A percentile compares a stretch with the other conserved stretches of the same genome.
Evolutionary conservation across 2,329 filamentous ascomycete species (phyloP).

Genomic region (Pleurostoma richardsiae): DNA sequence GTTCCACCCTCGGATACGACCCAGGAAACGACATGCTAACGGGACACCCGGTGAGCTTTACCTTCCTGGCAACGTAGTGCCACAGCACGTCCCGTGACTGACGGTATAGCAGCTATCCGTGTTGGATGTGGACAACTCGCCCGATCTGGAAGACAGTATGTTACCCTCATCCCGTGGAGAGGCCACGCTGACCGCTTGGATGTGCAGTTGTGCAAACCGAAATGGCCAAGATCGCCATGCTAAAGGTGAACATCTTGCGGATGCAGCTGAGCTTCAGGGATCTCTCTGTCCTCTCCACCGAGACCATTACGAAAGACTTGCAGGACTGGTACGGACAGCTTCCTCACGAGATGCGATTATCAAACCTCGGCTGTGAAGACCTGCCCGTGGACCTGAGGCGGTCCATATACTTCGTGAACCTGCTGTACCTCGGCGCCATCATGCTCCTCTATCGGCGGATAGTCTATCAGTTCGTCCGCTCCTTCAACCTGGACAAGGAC

Average conservation of each 20-base stretch:
- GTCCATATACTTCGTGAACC: slow-evolving; percentile 21
- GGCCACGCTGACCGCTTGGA: background rate
- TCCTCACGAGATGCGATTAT: slow-evolving; percentile 15
- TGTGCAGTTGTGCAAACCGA: slow-evolving; percentile 19
- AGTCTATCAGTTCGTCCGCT: slow-evolving; percentile 16
- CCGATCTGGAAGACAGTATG: slow-evolving; percentile 16
- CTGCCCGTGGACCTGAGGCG: slow-evolving; percentile 9
- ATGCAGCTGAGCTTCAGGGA: slow-evolving; percentile 20
- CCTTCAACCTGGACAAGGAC: background rate
- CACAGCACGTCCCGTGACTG: no score
- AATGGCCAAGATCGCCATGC: slow-evolving; percentile 19
- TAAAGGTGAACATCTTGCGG: slow-evolving; percentile 21
- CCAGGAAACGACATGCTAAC: slow-evolving; percentile 9
- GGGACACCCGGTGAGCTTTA: no score
- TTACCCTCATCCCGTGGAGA: background rate
- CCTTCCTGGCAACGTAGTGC: no score
- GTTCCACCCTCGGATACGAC: slow-evolving; percentile 20
- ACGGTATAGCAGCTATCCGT: no score
- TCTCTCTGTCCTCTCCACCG: slow-evolving; percentile 15
- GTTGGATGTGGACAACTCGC: slow-evolving; percentile 13
- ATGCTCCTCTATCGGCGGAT: slow-evolving; percentile 25
- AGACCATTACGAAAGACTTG: slow-evolving; percentile 19
- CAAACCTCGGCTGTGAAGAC: slow-evolving; percentile 9
- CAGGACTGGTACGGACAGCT: slow-evolving; percentile 21
- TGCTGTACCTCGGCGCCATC: slow-evolving; percentile 23